These are phyloP conservation scores for Ostreobium quekettii DNA, from an alignment of 139 green algal genomes.

Conservation along the genomic window DNA sequence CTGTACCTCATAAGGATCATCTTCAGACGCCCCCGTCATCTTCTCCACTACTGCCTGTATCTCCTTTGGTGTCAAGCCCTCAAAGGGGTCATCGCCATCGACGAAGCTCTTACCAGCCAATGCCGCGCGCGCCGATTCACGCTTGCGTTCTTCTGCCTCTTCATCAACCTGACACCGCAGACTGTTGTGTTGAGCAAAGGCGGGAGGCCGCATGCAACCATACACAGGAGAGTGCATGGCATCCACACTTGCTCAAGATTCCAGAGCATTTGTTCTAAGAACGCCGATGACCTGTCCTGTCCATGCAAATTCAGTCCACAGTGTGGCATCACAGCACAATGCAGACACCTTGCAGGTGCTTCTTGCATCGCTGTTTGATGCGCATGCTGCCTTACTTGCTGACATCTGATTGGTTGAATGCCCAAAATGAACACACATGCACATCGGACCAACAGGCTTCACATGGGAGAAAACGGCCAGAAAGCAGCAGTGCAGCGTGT, in stretches of 20 bases:
- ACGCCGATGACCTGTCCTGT: no score
- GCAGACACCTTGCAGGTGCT: no score
- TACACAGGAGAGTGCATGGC: not conserved
- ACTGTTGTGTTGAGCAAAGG: not conserved
- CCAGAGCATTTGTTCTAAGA: slow-evolving; percentile 2
- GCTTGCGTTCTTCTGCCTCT: slow-evolving; percentile 33
- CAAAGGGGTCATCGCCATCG: slow-evolving; percentile 45
- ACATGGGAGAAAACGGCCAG: no score
- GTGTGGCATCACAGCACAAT: no score
- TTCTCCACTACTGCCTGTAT: slow-evolving; percentile 34
- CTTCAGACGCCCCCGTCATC: slow-evolving; percentile 20
- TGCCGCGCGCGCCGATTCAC: slow-evolving; percentile 28
- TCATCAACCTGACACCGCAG: slow-evolving; percentile 21
- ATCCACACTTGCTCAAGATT: not conserved
- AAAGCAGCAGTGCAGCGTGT: not conserved
- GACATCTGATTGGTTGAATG: no score
- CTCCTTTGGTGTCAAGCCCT: slow-evolving; percentile 51
- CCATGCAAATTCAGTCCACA: no score
- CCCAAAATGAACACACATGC: no score
- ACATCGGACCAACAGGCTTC: no score
- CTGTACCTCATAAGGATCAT: slow-evolving; percentile 70
- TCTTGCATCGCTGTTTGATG: no score
- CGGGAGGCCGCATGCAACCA: not conserved
- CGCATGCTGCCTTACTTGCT: no score
- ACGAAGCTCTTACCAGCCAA: slow-evolving; percentile 36